Conservation (phyloP, 192 early-diverging fungal species). For the Linnemannia exigua region DNA sequence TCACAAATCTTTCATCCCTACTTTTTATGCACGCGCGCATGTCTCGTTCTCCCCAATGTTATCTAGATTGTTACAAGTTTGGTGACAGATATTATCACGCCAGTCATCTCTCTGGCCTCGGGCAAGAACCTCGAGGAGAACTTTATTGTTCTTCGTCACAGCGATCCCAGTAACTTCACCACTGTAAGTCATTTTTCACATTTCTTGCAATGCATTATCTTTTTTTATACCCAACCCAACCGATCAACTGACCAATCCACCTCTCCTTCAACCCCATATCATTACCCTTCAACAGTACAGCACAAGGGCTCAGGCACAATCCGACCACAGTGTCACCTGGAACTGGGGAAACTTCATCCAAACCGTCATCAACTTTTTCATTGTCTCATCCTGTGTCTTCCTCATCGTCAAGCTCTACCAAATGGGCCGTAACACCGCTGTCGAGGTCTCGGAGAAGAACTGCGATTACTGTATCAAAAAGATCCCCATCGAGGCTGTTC, state of each 20-base stretch:
- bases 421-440: conserved; percentile 29
- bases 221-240: not conserved
- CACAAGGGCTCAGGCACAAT: conserved; percentile 39
- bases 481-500: conserved; percentile 39
- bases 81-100: conserved; percentile 71
- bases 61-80: conserved; percentile 54
- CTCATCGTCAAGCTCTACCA: conserved; percentile 69
- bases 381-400: conserved; percentile 70
- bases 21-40: not conserved
- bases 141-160: conserved; percentile 53
- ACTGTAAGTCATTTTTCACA: not conserved
- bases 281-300: not conserved
- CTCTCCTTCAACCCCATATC: not conserved
- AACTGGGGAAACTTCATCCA: conserved; percentile 77
- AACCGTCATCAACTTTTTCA: conserved; percentile 74
- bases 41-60: too few relatives aligned
- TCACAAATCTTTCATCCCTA: not conserved
- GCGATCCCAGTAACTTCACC: conserved; percentile 30
- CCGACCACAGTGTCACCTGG: conserved; percentile 65
- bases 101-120: conserved; percentile 71
- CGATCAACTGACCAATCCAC: not conserved
- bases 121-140: conserved; percentile 64
- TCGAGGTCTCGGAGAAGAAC: conserved; percentile 32
- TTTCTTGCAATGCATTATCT: too few relatives aligned
- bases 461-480: conserved; percentile 56